phyloP scores from a whole-genome alignment of 116 monocot genomes.

The Papilionanthe hybrid region DNA sequence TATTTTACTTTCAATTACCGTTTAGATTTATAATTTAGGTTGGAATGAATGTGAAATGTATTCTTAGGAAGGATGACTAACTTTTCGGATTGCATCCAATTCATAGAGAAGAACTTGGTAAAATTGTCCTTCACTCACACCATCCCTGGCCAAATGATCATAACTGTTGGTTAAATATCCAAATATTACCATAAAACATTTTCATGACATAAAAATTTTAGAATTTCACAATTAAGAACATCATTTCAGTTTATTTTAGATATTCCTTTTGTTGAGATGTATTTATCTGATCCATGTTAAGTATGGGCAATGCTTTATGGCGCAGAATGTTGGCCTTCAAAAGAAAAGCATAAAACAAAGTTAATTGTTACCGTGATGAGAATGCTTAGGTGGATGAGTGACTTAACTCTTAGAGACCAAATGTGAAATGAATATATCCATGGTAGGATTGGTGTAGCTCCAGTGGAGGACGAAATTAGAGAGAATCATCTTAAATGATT shows the following conservation, averaged over 20 bases:
- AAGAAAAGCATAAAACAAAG: no score
- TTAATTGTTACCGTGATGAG: no score
- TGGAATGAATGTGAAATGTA: constrained; percentile 3
- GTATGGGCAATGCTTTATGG: not conserved
- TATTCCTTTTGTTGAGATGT: not conserved
- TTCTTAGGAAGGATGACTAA: constrained; percentile 4
- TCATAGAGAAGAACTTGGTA: constrained; percentile 49
- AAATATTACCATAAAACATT: not conserved
- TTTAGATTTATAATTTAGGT: not conserved
- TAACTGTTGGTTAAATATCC: not conserved
- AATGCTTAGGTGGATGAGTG: no score
- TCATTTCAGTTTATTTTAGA: not conserved
- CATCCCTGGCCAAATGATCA: constrained; percentile 30
- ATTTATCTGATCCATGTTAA: not conserved
- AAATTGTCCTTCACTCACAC: constrained; percentile 60
- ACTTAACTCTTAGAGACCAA: no score
- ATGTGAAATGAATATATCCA: no score
- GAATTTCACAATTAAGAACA: not conserved
- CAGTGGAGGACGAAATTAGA: no score
- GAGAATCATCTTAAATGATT: no score
- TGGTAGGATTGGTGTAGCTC: no score
- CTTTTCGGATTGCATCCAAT: constrained; percentile 56
- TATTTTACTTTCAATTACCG: not conserved
- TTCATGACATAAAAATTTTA: not conserved
- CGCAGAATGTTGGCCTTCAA: no score